Conservation (phyloP, 768 basidiomycete genomes). For the Crepidotus variabilis region DNA sequence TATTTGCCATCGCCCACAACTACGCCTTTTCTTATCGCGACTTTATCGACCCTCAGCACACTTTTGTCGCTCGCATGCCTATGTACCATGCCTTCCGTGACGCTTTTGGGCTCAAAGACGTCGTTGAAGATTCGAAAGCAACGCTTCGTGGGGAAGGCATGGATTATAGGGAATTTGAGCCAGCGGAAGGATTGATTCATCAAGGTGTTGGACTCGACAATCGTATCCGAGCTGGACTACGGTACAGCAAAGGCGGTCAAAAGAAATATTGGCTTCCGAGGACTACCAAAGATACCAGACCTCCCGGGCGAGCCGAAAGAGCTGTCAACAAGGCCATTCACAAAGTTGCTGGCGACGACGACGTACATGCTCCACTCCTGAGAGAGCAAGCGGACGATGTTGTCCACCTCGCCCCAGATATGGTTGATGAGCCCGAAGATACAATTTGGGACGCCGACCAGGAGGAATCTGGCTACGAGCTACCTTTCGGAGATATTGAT, state of each 20-base stretch:
- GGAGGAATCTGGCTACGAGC: slow-evolving; percentile 42
- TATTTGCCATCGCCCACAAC: slow-evolving; percentile 93
- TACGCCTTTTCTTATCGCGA: slow-evolving; percentile 92
- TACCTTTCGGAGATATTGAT: slow-evolving; percentile 69
- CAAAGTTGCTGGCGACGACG: slow-evolving; percentile 36
- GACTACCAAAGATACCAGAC: slow-evolving; percentile 36
- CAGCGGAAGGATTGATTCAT: slow-evolving; percentile 90
- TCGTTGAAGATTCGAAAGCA: slow-evolving; percentile 77
- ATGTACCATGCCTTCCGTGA: slow-evolving; percentile 85
- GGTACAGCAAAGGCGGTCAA: slow-evolving; percentile 88
- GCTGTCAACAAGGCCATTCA: slow-evolving; percentile 38
- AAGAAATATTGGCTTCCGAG: slow-evolving; percentile 96
- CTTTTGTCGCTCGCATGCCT: slow-evolving; percentile 85
- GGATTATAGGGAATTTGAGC: slow-evolving; percentile 96
- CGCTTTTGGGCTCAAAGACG: slow-evolving; percentile 82
- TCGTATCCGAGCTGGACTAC: slow-evolving; percentile 85
- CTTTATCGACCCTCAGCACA: slow-evolving; percentile 58
- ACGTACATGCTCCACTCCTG: slow-evolving; percentile 74
- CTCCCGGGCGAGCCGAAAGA: slow-evolving; percentile 36
- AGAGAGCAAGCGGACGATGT: slow-evolving; percentile 57
- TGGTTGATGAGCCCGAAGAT: slow-evolving; percentile 38
- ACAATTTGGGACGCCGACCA: slow-evolving; percentile 32
- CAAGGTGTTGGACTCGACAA: slow-evolving; percentile 82
- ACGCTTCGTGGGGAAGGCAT: slow-evolving; percentile 88
- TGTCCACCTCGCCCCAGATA: slow-evolving; percentile 61